Evolutionary conservation across 1,284 basidiomycete species (phyloP), one percentile per base, ranked within the genome.

Genomic region (Heterobasidion irregulare): DNA sequence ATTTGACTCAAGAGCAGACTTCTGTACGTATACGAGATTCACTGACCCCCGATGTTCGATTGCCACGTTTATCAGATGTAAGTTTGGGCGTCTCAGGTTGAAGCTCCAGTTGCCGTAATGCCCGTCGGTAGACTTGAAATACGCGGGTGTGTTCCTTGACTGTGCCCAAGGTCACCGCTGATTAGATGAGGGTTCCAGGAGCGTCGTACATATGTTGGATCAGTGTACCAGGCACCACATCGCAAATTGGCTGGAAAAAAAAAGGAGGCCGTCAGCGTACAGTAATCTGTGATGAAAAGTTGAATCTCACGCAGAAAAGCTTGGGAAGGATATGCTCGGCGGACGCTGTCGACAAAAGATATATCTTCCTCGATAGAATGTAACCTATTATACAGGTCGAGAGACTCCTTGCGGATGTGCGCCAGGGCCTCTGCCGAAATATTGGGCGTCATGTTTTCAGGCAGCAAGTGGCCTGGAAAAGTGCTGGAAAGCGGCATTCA

Each of bases 81-180:
- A 72, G 66, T 98, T 98, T 0, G 92, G 84, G 13, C 96, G 75
- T 18, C 94, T 77, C 5, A 96, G 72, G 64, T 88, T 94, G 72
- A 96, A 96, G 63, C 79, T 76, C 92, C 93, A 95, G 65, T 92
- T 84, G 34, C 83, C 80, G 59, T 83, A 87, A 64, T 98, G 96
- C 0, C 96, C 96, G 64, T 99, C 96, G 0, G 95, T 98, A 0
- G 94, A 96, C 70, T 99, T 99, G 80, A 98, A 98, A 74, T 99
- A 98, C 12, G 88, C 90, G 0, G 78, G 72, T 47, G 72, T 64
- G 36, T 68, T 54, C 15, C 66, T 69, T 9, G 73, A 64, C 76
- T 78, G 56, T 51, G 32, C 8, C 26, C 26, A 26, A 26, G 26
- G 26, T 26, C 26, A 26, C 26, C 26, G 26, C 26, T 26, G 26